A percentile compares a stretch with the other conserved stretches of the same genome.
Conservation (phyloP, 768 basidiomycete genomes). For the Cubamyces sp. region DNA sequence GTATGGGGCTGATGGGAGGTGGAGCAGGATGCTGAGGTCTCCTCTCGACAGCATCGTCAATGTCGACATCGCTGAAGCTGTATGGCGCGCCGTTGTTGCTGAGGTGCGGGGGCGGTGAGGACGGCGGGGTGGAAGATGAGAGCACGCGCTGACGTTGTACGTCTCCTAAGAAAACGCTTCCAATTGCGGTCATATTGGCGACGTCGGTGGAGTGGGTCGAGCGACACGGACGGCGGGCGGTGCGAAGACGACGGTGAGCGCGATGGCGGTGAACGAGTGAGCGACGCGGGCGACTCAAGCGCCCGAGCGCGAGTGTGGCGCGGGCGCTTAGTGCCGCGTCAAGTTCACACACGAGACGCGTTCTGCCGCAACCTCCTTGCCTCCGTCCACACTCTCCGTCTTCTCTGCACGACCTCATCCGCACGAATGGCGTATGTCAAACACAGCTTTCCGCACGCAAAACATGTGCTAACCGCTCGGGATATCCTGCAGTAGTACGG, state of each 20-base stretch:
- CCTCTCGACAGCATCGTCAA: constrained; percentile 22
- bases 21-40: constrained; percentile 24
- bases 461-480: not conserved
- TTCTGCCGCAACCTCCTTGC: constrained; percentile 13
- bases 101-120: constrained; percentile 43
- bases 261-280: constrained; percentile 2
- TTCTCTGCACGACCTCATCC: not conserved
- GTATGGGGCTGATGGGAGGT: constrained; percentile 58
- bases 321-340: constrained; percentile 10
- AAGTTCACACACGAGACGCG: constrained; percentile 20
- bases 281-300: constrained; percentile 2
- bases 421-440: constrained; percentile 22
- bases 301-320: constrained; percentile 5
- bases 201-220: not conserved
- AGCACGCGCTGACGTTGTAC: constrained; percentile 65
- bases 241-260: not conserved
- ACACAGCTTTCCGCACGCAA: not conserved
- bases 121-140: constrained; percentile 54
- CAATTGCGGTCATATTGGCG: constrained; percentile 55
- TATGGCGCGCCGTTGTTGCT: constrained; percentile 19
- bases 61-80: constrained; percentile 25
- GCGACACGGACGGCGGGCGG: not conserved
- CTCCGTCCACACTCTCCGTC: constrained; percentile 2
- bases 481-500: constrained; percentile 4
- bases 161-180: constrained; percentile 85